Percentiles rank a stretch among this genome's conserved stretches.
Conservation (phyloP, 2,329 filamentous ascomycete species). For the Fusarium sp. region DNA sequence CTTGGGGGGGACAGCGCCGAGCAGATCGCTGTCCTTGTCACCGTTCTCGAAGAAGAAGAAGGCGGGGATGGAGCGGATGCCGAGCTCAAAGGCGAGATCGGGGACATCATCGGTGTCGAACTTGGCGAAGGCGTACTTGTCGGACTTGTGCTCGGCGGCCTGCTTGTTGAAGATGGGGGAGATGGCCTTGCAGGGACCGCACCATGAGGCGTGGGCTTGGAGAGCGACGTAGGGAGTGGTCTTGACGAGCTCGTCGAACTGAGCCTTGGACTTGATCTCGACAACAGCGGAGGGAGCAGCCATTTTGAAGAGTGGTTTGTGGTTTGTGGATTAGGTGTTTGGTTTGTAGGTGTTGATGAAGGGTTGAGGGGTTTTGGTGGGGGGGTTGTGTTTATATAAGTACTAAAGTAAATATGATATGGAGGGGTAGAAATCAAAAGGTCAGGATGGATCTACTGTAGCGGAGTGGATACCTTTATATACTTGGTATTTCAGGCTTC, state of each 20-base stretch:
- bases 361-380: slow-evolving; percentile 34
- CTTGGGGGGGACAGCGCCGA: slow-evolving; percentile 51
- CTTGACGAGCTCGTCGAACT: slow-evolving; percentile 62
- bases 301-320: slow-evolving; percentile 41
- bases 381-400: slow-evolving; percentile 18
- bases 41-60: slow-evolving; percentile 70
- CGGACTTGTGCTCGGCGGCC: slow-evolving; percentile 51
- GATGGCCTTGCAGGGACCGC: slow-evolving; percentile 69
- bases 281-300: slow-evolving; percentile 40
- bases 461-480: slow-evolving; percentile 30
- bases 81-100: slow-evolving; percentile 60
- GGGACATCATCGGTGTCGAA: slow-evolving; percentile 67
- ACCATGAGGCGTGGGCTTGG: slow-evolving; percentile 71
- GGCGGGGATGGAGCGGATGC: slow-evolving; percentile 67
- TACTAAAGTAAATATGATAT: not conserved
- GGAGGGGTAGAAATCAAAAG: slow-evolving; percentile 12
- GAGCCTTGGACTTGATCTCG: slow-evolving; percentile 54
- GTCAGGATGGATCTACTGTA: slow-evolving; percentile 4
- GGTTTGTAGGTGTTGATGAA: slow-evolving; percentile 6
- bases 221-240: slow-evolving; percentile 62
- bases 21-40: slow-evolving; percentile 56
- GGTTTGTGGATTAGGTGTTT: not conserved
- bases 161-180: slow-evolving; percentile 64
- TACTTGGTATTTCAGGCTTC: not conserved
- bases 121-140: slow-evolving; percentile 64